Evolutionary conservation across 169 alveolate species (phyloP).

Genomic region (Ichthyophthirius multifiliis): DNA sequence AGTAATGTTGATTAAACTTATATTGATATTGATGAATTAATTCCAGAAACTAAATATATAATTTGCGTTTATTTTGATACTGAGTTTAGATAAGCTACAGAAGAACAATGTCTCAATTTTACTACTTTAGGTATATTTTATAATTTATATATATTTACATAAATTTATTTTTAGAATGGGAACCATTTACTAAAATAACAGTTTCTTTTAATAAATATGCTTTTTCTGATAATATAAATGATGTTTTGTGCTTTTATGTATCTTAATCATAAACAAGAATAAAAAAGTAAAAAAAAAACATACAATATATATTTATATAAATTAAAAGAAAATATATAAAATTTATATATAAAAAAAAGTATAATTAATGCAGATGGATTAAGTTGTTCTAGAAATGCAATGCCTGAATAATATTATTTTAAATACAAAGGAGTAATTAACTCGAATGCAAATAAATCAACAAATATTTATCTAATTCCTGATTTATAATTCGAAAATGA

Average conservation of each 20-base stretch:
- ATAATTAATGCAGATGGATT: neutral
- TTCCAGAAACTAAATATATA: neutral
- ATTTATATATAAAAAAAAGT: neutral
- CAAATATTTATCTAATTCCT: slow-evolving; percentile 14
- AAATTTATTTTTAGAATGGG: neutral
- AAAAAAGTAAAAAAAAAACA: neutral
- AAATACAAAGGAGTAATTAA: neutral
- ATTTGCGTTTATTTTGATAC: slow-evolving; percentile 14
- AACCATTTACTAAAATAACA: slow-evolving; percentile 3
- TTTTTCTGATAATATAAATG: slow-evolving; percentile 4
- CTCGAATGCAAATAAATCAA: neutral
- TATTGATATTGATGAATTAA: neutral
- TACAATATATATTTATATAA: neutral
- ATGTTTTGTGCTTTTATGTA: neutral
- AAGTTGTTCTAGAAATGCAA: neutral
- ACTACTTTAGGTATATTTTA: neutral
- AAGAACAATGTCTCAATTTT: neutral
- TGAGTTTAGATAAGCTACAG: neutral
- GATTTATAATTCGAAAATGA: neutral
- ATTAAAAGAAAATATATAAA: too few species aligned
- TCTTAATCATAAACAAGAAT: neutral
- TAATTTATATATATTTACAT: neutral
- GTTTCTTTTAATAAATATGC: neutral
- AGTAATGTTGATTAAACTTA: neutral
- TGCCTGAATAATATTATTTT: neutral